These are phyloP conservation scores for Aaosphaeria pasadenensis DNA, from an alignment of 2,329 filamentous ascomycete species.

Conservation along the genomic window DNA sequence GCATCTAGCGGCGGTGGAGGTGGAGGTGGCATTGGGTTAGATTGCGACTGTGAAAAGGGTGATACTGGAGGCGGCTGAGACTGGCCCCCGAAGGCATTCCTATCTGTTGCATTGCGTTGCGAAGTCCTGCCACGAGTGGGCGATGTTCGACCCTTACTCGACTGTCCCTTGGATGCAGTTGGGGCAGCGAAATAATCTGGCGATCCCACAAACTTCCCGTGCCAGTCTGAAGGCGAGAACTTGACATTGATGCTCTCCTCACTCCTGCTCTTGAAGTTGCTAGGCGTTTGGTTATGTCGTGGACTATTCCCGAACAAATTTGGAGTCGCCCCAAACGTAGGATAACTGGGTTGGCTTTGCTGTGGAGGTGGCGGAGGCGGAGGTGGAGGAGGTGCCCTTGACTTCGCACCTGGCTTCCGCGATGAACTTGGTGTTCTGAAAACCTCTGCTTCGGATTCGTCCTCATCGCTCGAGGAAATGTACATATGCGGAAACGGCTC, in stretches of 20 bases:
- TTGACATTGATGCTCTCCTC: slow-evolving; percentile 50
- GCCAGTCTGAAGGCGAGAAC: slow-evolving; percentile 47
- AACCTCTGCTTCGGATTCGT: slow-evolving; percentile 21
- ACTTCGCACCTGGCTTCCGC: slow-evolving; percentile 3
- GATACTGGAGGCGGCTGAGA: slow-evolving; percentile 18
- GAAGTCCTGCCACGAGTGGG: slow-evolving; percentile 28
- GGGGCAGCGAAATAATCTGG: slow-evolving; percentile 42
- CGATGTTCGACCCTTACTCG: slow-evolving; percentile 23
- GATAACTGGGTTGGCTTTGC: not conserved
- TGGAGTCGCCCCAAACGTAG: not conserved
- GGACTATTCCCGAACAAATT: not conserved
- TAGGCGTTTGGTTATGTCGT: slow-evolving; percentile 4
- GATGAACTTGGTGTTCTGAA: slow-evolving; percentile 14
- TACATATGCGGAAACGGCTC: slow-evolving; percentile 27
- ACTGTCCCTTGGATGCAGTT: slow-evolving; percentile 20
- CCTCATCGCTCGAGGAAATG: slow-evolving; percentile 27
- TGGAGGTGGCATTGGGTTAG: slow-evolving; percentile 16
- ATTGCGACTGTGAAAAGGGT: slow-evolving; percentile 13
- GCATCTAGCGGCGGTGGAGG: slow-evolving; percentile 13
- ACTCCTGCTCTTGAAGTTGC: slow-evolving; percentile 43
- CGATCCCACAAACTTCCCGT: slow-evolving; percentile 43
- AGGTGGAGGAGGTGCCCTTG: slow-evolving; percentile 17
- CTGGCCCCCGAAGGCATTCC: slow-evolving; percentile 10
- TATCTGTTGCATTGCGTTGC: slow-evolving; percentile 20
- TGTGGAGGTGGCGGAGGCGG: not conserved